Evolutionary conservation across 768 basidiomycete species (phyloP).

Genomic region (Bullera alba): DNA sequence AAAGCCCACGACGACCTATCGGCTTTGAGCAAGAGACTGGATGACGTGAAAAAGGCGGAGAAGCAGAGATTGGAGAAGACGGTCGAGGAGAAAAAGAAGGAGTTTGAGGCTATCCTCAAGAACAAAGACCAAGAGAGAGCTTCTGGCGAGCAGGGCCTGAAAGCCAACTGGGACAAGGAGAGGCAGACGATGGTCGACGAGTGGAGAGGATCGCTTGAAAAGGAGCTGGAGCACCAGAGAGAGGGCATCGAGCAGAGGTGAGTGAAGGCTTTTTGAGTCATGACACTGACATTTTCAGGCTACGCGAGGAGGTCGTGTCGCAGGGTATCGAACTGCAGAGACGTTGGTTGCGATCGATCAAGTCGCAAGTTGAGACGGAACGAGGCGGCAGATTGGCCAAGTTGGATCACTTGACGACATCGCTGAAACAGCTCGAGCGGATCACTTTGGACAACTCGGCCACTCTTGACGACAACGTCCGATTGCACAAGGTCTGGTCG

Average conservation of each 20-base stretch:
- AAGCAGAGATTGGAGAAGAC: conserved; percentile 57
- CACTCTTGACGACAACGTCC: conserved; percentile 88
- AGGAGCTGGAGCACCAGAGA: conserved; percentile 78
- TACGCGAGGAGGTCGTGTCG: conserved; percentile 88
- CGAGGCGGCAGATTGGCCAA: conserved; percentile 91
- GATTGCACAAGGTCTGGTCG: conserved; percentile 85
- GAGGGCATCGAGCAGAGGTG: conserved; percentile 93
- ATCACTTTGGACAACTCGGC: conserved; percentile 83
- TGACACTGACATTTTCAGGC: conserved; percentile 49
- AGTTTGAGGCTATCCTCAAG: conserved; percentile 55
- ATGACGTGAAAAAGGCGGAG: conserved; percentile 73
- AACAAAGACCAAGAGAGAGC: conserved; percentile 83
- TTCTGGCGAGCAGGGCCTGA: conserved; percentile 76
- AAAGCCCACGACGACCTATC: conserved; percentile 74
- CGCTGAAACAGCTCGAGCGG: conserved; percentile 82
- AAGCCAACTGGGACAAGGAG: conserved; percentile 72
- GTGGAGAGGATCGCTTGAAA: conserved; percentile 78
- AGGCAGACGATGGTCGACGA: conserved; percentile 61
- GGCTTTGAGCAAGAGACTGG: conserved; percentile 66
- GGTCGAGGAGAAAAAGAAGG: conserved; percentile 74
- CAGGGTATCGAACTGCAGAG: conserved; percentile 97
- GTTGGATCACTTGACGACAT: conserved; percentile 83
- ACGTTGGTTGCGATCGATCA: conserved; percentile 92
- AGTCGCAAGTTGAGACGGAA: conserved; percentile 90
- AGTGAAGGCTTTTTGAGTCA: conserved; percentile 3